A percentile compares a stretch with the other conserved stretches of the same genome.
These are phyloP conservation scores for Stachybotrys chlorohalonatus DNA, from an alignment of 2,329 filamentous ascomycete genomes.

Conservation along the genomic window DNA sequence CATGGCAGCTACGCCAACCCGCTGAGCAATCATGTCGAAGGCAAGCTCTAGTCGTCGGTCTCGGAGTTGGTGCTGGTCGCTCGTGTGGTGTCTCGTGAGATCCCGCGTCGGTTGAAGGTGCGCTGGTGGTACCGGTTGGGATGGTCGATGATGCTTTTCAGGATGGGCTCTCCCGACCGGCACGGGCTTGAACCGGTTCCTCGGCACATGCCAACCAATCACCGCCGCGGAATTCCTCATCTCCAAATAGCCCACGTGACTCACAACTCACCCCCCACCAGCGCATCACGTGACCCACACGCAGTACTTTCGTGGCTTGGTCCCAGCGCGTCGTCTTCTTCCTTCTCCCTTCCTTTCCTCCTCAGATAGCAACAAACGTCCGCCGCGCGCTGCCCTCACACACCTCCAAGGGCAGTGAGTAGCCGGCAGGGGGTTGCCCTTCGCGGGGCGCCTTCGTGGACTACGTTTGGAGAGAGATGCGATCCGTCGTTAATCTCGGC, in stretches of 20 bases:
- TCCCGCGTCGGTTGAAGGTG: slow-evolving; percentile 1
- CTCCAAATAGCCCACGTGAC: not conserved
- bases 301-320: not conserved
- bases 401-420: slow-evolving; percentile 16
- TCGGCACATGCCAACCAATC: slow-evolving; percentile 35
- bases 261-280: too few species aligned
- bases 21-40: slow-evolving; percentile 43
- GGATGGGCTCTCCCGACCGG: slow-evolving; percentile 10
- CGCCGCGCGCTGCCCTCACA: slow-evolving; percentile 20
- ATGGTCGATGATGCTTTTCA: slow-evolving; percentile 13
- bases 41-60: too few species aligned
- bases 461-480: slow-evolving; percentile 34
- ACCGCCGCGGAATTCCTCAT: slow-evolving; percentile 26
- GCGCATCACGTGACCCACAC: slow-evolving; percentile 7
- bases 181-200: slow-evolving; percentile 22
- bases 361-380: slow-evolving; percentile 44
- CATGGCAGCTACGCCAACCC: slow-evolving; percentile 49
- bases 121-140: not conserved
- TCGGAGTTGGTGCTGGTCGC: not conserved
- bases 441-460: slow-evolving; percentile 24
- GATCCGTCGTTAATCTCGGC: slow-evolving; percentile 52
- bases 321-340: not conserved
- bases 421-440: not conserved
- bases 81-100: slow-evolving; percentile 1
- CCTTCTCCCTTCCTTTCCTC: slow-evolving; percentile 15